phyloP scores from a whole-genome alignment of 192 early-diverging fungal genomes.

The Paraglomus brasilianum region DNA sequence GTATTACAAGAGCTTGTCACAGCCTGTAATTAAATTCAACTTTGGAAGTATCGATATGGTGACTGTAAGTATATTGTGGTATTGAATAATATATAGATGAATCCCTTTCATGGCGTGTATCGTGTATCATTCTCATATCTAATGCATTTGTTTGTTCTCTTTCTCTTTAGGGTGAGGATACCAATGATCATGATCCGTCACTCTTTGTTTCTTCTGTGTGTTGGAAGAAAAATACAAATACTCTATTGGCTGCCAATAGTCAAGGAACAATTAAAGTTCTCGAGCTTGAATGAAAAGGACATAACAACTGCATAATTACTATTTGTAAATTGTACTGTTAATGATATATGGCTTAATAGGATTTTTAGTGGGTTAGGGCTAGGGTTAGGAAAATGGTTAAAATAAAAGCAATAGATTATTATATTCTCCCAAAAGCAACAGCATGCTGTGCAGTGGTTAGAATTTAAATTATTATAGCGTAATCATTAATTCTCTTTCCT shows the following conservation, averaged over 20 bases:
- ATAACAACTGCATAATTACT: not conserved
- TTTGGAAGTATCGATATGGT: conserved; percentile 76
- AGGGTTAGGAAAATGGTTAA: too few species aligned
- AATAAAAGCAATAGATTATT: too few species aligned
- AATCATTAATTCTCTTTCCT: too few species aligned
- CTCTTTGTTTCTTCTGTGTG: conserved; percentile 91
- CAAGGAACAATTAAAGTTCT: conserved; percentile 86
- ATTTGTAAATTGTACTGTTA: too few species aligned
- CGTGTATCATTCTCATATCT: not conserved
- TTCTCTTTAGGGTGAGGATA: conserved; percentile 54
- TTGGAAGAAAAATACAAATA: conserved; percentile 81
- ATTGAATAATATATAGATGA: not conserved
- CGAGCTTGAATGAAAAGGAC: conserved; percentile 56
- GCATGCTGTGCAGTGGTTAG: too few species aligned
- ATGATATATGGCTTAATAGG: too few species aligned
- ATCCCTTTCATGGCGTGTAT: not conserved
- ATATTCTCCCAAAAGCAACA: too few species aligned
- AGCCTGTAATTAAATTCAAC: conserved; percentile 70
- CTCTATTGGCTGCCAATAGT: conserved; percentile 83
- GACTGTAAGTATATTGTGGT: conserved; percentile 51
- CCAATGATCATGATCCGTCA: conserved; percentile 55
- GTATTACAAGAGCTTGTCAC: conserved; percentile 73
- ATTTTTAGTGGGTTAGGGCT: too few species aligned
- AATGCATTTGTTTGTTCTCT: not conserved
- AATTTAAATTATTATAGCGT: too few species aligned